Conservation (phyloP, 345 rosid genomes). For the Eucalyptus cloeziana region DNA sequence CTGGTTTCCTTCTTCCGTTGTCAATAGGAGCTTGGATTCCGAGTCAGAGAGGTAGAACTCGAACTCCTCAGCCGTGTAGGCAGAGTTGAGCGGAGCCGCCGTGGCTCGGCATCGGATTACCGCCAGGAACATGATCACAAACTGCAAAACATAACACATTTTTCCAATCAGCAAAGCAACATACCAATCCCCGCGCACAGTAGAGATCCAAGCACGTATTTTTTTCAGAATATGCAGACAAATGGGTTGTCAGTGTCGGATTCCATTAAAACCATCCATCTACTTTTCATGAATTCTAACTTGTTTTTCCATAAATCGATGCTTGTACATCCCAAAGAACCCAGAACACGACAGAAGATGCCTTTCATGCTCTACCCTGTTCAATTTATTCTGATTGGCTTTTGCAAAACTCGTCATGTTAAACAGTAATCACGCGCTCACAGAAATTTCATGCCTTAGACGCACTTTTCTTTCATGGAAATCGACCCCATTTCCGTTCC, state of each 20-base stretch:
- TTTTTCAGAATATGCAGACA: not conserved
- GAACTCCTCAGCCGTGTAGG: constrained; percentile 64
- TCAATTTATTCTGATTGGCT: not conserved
- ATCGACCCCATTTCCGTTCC: not conserved
- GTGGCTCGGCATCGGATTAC: constrained; percentile 55
- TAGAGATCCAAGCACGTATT: not conserved
- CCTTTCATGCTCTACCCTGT: not conserved
- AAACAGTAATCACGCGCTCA: not conserved
- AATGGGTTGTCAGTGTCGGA: not conserved
- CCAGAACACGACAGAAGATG: not conserved
- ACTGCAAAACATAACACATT: constrained; percentile 14
- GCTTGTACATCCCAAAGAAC: not conserved
- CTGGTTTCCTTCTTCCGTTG: constrained; percentile 15
- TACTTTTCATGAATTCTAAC: not conserved
- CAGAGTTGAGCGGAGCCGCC: constrained; percentile 47
- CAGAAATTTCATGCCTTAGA: not conserved
- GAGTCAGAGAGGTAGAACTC: constrained; percentile 70
- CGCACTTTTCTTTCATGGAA: not conserved
- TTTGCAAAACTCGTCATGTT: not conserved
- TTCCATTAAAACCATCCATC: not conserved
- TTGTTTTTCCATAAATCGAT: not conserved
- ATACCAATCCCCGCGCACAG: not conserved
- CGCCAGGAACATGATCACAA: constrained; percentile 60
- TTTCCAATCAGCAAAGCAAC: not conserved
- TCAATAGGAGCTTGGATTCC: constrained; percentile 43